A percentile compares a stretch with the other conserved stretches of the same genome.
Evolutionary conservation across 2,329 filamentous ascomycete species (phyloP).

Genomic region (Rasamsonia emersonii): DNA sequence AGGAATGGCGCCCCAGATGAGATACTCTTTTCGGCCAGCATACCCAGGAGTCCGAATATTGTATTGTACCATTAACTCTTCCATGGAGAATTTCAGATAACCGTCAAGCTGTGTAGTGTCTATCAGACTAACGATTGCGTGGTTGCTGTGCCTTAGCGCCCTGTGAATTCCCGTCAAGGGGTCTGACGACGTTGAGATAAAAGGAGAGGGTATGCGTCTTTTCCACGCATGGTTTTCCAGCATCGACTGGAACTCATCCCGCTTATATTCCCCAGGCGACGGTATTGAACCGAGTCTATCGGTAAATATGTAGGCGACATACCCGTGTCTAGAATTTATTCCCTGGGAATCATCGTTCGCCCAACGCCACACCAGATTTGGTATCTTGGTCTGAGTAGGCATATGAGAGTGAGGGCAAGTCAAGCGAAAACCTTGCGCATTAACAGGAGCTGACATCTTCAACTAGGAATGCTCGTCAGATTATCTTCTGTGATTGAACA

Average conservation of each 20-base stretch:
- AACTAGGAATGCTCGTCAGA: no score
- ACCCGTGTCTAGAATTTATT: conserved; percentile 15
- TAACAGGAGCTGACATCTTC: conserved; percentile 11
- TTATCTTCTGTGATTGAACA: no score
- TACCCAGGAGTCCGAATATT: conserved; percentile 15
- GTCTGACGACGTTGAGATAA: conserved; percentile 24
- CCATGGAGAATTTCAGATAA: conserved; percentile 18
- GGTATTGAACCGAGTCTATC: conserved; percentile 6
- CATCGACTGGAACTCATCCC: conserved; percentile 13
- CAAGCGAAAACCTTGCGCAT: background rate
- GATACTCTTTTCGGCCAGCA: conserved; percentile 22
- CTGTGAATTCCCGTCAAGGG: conserved; percentile 25
- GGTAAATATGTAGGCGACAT: conserved; percentile 21
- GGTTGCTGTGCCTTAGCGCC: conserved; percentile 15
- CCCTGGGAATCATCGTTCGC: conserved; percentile 23
- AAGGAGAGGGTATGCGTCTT: conserved; percentile 16
- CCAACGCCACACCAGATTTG: conserved; percentile 26
- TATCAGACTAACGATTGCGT: conserved; percentile 21
- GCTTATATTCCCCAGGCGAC: conserved; percentile 8
- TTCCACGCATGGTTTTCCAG: conserved; percentile 19
- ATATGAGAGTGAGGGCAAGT: no score
- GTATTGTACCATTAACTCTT: conserved; percentile 14
- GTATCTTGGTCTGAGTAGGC: conserved; percentile 9
- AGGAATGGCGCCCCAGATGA: conserved; percentile 25
- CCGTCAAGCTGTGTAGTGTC: conserved; percentile 18